These are phyloP conservation scores for Aureoboletus auriporus DNA, from an alignment of 768 basidiomycete species.

Conservation along the genomic window DNA sequence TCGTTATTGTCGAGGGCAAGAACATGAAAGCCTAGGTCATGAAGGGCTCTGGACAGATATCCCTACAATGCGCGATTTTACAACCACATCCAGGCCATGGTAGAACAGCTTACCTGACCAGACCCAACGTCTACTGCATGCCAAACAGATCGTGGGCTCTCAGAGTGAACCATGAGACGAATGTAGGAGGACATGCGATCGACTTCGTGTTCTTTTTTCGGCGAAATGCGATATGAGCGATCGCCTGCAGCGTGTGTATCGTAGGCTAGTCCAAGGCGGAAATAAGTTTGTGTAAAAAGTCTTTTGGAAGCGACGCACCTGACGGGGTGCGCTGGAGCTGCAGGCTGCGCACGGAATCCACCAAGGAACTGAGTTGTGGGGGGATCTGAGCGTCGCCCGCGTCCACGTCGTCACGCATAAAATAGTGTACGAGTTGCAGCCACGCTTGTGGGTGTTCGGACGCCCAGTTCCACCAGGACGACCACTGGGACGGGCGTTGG, in stretches of 20 bases:
- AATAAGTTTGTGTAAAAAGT: neutral
- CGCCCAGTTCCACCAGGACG: slow-evolving; percentile 39
- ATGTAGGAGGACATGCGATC: slow-evolving; percentile 57
- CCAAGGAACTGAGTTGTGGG: slow-evolving; percentile 14
- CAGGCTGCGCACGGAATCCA: slow-evolving; percentile 22
- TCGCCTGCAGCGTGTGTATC: slow-evolving; percentile 1
- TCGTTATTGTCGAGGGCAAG: slow-evolving; percentile 66
- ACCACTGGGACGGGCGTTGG: slow-evolving; percentile 21
- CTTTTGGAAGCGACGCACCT: slow-evolving; percentile 6
- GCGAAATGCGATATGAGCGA: slow-evolving; percentile 54
- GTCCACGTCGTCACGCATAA: slow-evolving; percentile 10
- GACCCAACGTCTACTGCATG: slow-evolving; percentile 72
- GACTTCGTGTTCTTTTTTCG: slow-evolving; percentile 76
- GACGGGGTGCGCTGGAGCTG: slow-evolving; percentile 23
- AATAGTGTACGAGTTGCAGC: slow-evolving; percentile 23
- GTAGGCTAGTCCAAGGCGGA: slow-evolving; percentile 6
- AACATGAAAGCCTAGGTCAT: slow-evolving; percentile 39
- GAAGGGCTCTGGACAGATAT: slow-evolving; percentile 54
- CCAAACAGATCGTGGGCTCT: slow-evolving; percentile 19
- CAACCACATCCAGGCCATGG: neutral
- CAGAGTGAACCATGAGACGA: slow-evolving; percentile 28
- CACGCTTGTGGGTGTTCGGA: slow-evolving; percentile 17
- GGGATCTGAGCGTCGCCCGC: slow-evolving; percentile 17
- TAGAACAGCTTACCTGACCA: slow-evolving; percentile 49
- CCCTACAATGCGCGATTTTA: slow-evolving; percentile 35